Evolutionary conservation across 2,329 filamentous ascomycete species (phyloP).

Genomic region (Spiromastix sp.): DNA sequence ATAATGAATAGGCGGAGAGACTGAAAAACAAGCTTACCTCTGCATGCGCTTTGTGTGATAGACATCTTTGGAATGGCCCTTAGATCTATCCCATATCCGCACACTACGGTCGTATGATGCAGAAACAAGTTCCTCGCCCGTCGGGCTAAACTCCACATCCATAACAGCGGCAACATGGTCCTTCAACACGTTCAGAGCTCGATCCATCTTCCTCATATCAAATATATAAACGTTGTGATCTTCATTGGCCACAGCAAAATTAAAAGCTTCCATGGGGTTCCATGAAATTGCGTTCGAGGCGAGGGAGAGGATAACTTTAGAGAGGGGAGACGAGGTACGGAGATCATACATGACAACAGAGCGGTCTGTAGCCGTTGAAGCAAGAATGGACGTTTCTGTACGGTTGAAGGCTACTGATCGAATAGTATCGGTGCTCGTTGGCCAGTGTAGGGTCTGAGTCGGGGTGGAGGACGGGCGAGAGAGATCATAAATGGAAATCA

Average conservation of each 20-base stretch:
- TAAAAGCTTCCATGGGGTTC: conserved; percentile 97
- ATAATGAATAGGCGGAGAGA: neutral
- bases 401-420: conserved; percentile 84
- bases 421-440: conserved; percentile 81
- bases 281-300: conserved; percentile 76
- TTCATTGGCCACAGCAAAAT: conserved; percentile 86
- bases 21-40: conserved; percentile 29
- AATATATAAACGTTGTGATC: conserved; percentile 92
- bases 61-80: conserved; percentile 79
- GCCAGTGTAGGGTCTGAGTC: conserved; percentile 76
- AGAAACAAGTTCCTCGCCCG: conserved; percentile 84
- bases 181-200: conserved; percentile 80
- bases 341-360: conserved; percentile 87
- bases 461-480: conserved; percentile 66
- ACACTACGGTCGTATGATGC: conserved; percentile 84
- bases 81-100: conserved; percentile 68
- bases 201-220: conserved; percentile 83
- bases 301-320: conserved; percentile 71
- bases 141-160: conserved; percentile 92
- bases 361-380: conserved; percentile 73
- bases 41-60: conserved; percentile 99
- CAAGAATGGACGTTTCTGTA: conserved; percentile 83
- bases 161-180: conserved; percentile 88
- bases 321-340: conserved; percentile 70
- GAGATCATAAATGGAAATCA: conserved; percentile 82